Base-by-base conservation (phyloP, 2,329 filamentous ascomycete genomes). In the Pseudocercospora fuligena region DNA sequence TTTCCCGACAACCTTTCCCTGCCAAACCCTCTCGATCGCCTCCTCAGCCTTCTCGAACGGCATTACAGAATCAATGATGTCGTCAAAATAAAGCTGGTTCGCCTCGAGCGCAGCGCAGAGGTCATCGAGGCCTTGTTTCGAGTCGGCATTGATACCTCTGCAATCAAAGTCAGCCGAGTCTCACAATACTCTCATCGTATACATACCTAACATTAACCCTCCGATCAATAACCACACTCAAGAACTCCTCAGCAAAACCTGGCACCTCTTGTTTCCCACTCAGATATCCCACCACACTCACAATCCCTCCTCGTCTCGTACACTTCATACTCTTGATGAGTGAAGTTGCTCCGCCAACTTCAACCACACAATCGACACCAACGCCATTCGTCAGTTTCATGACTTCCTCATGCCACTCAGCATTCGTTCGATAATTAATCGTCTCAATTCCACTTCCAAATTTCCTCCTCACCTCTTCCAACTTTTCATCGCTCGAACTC, bases 361-460 rank as follows among this genome's bases (percentile, higher is more conserved):
- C 82, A 47, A 86, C 77, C 46, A 84, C 80, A 56, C 83, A 79
- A 67, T 85, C 82, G 3, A 78, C 79, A 49, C 80, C 80, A 0
- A 71, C 65, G 40, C 73, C 75, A 12, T 72, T 63, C 0, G 82
- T 83, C 4, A 83, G 75, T 9, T 80, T 78, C 56, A 84, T 80
- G 11, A 87, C 88, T 21, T 82, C 82, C 2, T 79, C 76, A 7
- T 87, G 86, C 89, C 88, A 91, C 62, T 85, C 82, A 0, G 83
- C 77, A 5, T 82, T 82, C 0, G 74, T 82, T 64, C 83, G 85
- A 74, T 90, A 90, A 76, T 90, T 89, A 73, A 90, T 81, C 1
- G 85, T 77, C 43, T 76, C 36, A 54, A 73, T 71, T 5, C 27
- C 51, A 7, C 80, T 43, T 82, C 80, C 0, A 1, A 88, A 88